A percentile compares a stretch with the other conserved stretches of the same genome.
phyloP scores from a whole-genome alignment of 352 stramenopile species.

The Thraustochytrium sp. region DNA sequence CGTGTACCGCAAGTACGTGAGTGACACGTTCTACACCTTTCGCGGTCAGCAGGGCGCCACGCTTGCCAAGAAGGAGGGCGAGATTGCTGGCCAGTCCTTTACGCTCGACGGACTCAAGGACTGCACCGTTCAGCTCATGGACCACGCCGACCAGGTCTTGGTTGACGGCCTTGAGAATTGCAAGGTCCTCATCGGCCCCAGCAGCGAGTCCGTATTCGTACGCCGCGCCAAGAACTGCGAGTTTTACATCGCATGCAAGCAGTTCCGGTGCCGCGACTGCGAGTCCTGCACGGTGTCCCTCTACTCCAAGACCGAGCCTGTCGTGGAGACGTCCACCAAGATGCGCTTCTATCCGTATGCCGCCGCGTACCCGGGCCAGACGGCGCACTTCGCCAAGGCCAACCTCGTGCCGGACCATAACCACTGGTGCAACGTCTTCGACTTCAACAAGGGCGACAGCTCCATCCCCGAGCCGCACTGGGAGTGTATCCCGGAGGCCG shows the following conservation, averaged over 20 bases:
- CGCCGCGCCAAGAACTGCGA: conserved; percentile 77
- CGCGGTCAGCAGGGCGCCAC: conserved; percentile 69
- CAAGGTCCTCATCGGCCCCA: conserved; percentile 70
- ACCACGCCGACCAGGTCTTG: conserved; percentile 79
- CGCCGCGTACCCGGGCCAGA: conserved; percentile 62
- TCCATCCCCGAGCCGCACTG: conserved; percentile 45
- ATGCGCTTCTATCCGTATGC: conserved; percentile 81
- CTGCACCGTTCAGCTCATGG: conserved; percentile 72
- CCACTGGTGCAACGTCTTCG: conserved; percentile 78
- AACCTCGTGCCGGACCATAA: conserved; percentile 72
- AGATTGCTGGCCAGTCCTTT: conserved; percentile 77
- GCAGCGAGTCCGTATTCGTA: conserved; percentile 75
- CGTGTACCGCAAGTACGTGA: conserved; percentile 76
- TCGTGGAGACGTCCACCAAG: conserved; percentile 76
- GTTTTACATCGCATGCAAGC: conserved; percentile 81
- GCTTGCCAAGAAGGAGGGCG: conserved; percentile 67
- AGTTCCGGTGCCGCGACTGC: conserved; percentile 77
- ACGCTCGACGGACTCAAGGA: conserved; percentile 70
- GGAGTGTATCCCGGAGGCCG: neutral
- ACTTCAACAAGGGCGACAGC: conserved; percentile 82
- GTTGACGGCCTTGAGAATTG: conserved; percentile 78
- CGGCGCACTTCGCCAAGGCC: conserved; percentile 55
- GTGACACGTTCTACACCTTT: conserved; percentile 84
- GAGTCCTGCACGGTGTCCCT: conserved; percentile 70
- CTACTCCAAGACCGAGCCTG: conserved; percentile 79